phyloP scores from a whole-genome alignment of 768 basidiomycete genomes.

The Hygrocybe coccinea region DNA sequence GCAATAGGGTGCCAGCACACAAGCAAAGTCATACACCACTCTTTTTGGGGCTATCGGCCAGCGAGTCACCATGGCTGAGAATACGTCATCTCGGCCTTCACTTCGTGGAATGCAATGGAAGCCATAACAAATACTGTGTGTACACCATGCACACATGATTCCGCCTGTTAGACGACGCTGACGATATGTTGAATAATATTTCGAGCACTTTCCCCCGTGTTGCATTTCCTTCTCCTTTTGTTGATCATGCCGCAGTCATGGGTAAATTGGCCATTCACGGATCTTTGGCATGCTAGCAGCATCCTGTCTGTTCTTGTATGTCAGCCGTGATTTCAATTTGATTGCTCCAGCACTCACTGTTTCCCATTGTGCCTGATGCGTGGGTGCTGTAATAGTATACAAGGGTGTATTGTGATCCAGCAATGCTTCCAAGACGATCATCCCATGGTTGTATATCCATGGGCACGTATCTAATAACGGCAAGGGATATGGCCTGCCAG shows the following conservation, averaged over 20 bases:
- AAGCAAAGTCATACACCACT: too few species aligned
- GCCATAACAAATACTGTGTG: too few species aligned
- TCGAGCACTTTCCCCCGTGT: not conserved
- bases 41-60: too few species aligned
- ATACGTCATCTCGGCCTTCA: too few species aligned
- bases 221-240: not conserved
- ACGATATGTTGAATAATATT: too few species aligned
- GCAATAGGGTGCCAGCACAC: too few species aligned
- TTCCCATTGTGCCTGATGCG: not conserved
- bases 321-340: not conserved
- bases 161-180: too few species aligned
- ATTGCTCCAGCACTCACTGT: not conserved
- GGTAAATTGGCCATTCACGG: not conserved
- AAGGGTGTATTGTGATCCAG: not conserved
- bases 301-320: not conserved
- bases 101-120: too few species aligned
- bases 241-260: not conserved
- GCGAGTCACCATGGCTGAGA: too few species aligned
- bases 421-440: not conserved
- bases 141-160: too few species aligned
- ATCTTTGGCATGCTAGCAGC: constrained; percentile 2
- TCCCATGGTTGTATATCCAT: not conserved
- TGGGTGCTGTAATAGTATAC: not conserved
- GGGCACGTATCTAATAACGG: not conserved
- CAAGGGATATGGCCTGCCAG: not conserved